Base-by-base conservation (phyloP, 352 stramenopile genomes). In the Discostella stelligera region DNA sequence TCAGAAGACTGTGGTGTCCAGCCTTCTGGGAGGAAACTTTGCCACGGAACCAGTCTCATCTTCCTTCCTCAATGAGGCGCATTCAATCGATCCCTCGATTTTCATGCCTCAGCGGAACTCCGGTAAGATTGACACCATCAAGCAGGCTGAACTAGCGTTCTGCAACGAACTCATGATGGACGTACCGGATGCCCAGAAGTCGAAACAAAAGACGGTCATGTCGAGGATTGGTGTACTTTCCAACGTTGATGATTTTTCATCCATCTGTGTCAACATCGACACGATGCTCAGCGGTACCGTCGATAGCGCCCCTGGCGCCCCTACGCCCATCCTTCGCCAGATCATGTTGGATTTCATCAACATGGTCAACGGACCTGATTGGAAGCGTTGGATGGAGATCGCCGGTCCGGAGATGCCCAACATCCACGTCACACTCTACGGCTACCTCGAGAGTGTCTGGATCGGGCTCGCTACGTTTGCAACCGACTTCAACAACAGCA, bases 401-500 rank as follows among this genome's bases (percentile, higher is more conserved):
- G 49, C 8, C 2, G 27, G 30, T 6, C 25, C 9, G 5, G 3
- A 10, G 7, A 27, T 49, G 18, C 32, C 27, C 20, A 5, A 7
- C 13, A 13, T 52, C 10, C 56, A 49, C 8, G 14, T 20, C 6
- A 13, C 20, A 9, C 13, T 52, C 10, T 52, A 49, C 32, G 16
- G 5, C 2, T 65, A 50, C n/a, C n/a, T 46, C 10, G 27, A 65
- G 30, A 11, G n/a, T 27, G 20, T 52, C 9, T 65, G 25, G 25
- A 52, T 25, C n/a, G 25, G n/a, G 5, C 3, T 65, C 0, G 27
- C 56, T 7, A 20, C 11, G 0, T 65, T 65, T 49, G 13, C 56
- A 4, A 52, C 16, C 2, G 27, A 65, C 32, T 65, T 52, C 56
- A 27, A 52, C 23, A 65, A 65, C 32, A 32, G 46, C 30, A 65